phyloP scores from a whole-genome alignment of 2,329 filamentous ascomycete genomes.

The Cladophialophora exuberans region DNA sequence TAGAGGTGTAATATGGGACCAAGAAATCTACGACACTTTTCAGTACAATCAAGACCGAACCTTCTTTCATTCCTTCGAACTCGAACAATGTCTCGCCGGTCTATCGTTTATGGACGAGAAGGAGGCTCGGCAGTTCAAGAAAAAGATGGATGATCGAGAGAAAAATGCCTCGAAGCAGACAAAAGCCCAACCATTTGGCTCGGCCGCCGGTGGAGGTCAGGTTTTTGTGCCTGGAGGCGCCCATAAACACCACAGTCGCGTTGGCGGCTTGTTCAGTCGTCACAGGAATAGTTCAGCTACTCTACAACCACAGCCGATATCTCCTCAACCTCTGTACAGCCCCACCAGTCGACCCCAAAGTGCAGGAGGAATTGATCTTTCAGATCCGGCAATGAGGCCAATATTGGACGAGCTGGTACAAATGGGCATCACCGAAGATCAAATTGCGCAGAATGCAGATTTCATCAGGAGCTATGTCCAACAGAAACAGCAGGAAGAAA shows the following conservation, averaged over 20 bases:
- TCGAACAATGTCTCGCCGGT: conserved; percentile 87
- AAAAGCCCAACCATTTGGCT: conserved; percentile 71
- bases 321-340: conserved; percentile 32
- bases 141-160: conserved; percentile 95
- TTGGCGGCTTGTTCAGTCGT: conserved; percentile 55
- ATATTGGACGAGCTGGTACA: conserved; percentile 63
- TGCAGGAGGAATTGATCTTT: conserved; percentile 54
- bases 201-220: conserved; percentile 52
- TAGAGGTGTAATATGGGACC: conserved; percentile 91
- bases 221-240: conserved; percentile 42
- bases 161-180: conserved; percentile 94
- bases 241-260: conserved; percentile 53
- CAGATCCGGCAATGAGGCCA: conserved; percentile 64
- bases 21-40: conserved; percentile 96
- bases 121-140: conserved; percentile 93
- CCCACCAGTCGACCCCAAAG: conserved; percentile 36
- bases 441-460: conserved; percentile 68
- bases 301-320: conserved; percentile 31
- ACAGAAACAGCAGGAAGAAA: conserved; percentile 60
- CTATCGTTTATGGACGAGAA: conserved; percentile 96
- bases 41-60: conserved; percentile 94
- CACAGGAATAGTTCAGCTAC: conserved; percentile 53
- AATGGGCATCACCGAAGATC: conserved; percentile 71
- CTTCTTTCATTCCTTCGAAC: conserved; percentile 97
- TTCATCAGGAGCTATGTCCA: conserved; percentile 71